These are phyloP conservation scores for Nadsonia starkeyi-henricii DNA, from an alignment of 1,139 yeast genomes.

Conservation along the genomic window DNA sequence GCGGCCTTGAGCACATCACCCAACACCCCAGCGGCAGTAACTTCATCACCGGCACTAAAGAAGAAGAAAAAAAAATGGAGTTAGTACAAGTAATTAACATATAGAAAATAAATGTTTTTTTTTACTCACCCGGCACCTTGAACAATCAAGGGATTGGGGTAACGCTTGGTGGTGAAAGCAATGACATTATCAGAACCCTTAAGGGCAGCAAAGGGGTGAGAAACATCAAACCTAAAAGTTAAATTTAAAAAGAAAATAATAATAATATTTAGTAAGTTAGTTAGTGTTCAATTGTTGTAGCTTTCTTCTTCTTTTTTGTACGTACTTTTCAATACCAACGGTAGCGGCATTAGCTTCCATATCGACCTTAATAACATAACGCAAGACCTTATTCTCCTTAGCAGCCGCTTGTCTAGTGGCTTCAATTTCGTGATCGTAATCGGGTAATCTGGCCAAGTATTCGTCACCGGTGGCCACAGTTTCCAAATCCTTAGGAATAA, in stretches of 20 bases:
- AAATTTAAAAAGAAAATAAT: neutral
- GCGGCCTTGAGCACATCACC: conserved; percentile 88
- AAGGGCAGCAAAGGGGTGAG: conserved; percentile 92
- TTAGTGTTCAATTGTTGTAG: neutral
- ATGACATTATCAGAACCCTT: conserved; percentile 95
- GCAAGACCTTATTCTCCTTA: conserved; percentile 67
- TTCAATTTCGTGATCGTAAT: conserved; percentile 69
- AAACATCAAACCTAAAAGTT: conserved; percentile 31
- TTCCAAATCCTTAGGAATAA: conserved; percentile 80
- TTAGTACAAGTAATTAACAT: neutral
- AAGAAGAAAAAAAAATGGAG: neutral
- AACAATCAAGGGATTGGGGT: conserved; percentile 79
- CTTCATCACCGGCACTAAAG: conserved; percentile 79
- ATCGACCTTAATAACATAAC: conserved; percentile 89
- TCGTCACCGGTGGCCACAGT: conserved; percentile 59
- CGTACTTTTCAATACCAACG: conserved; percentile 76
- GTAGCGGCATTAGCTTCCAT: conserved; percentile 47
- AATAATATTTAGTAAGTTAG: neutral
- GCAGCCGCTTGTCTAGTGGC: conserved; percentile 69
- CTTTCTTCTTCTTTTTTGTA: neutral
- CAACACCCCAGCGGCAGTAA: conserved; percentile 95
- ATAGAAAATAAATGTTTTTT: neutral
- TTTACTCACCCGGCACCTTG: conserved; percentile 82
- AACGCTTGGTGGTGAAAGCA: conserved; percentile 80
- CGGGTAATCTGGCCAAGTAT: conserved; percentile 66